These are phyloP conservation scores for Mucor indicus DNA, from an alignment of 371 early-diverging fungal genomes.

Conservation along the genomic window DNA sequence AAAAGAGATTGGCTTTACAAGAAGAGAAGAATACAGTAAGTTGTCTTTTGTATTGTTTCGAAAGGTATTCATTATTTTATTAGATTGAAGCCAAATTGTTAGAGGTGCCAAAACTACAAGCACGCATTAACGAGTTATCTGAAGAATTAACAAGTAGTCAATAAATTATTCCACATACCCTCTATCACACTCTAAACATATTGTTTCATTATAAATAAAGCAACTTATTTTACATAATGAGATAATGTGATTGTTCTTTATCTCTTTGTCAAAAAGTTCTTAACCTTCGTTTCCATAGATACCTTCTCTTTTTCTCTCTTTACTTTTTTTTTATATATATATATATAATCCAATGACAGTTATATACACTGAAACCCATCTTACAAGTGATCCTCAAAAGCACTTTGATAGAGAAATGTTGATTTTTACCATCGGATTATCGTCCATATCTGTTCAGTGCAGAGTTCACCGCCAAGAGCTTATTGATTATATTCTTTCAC, in stretches of 20 bases:
- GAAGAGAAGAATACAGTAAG: conserved; percentile 63
- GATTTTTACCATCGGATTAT: conserved; percentile 10
- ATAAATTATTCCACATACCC: too few species aligned
- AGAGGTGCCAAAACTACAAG: conserved; percentile 69
- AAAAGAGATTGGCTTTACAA: conserved; percentile 79
- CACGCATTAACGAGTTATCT: conserved; percentile 60
- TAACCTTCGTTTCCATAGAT: too few species aligned
- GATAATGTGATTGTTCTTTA: too few species aligned
- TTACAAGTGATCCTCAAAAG: conserved; percentile 12
- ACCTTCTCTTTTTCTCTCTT: neutral
- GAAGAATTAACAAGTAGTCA: too few species aligned
- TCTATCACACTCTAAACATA: too few species aligned
- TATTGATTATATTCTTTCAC: neutral
- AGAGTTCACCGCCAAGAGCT: conserved; percentile 10
- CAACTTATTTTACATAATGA: neutral
- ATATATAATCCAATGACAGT: too few species aligned
- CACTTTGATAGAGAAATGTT: neutral
- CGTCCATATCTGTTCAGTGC: conserved; percentile 2
- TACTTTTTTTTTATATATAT: neutral
- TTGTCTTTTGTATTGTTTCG: conserved; percentile 6
- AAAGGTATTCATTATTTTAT: neutral
- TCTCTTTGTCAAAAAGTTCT: neutral
- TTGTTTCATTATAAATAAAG: neutral
- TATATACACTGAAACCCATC: conserved; percentile 12
- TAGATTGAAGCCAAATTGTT: conserved; percentile 70